A percentile compares a stretch with the other conserved stretches of the same genome.
These are phyloP conservation scores for Erodium texanum DNA, from an alignment of 441 rosid species.

Conservation along the genomic window DNA sequence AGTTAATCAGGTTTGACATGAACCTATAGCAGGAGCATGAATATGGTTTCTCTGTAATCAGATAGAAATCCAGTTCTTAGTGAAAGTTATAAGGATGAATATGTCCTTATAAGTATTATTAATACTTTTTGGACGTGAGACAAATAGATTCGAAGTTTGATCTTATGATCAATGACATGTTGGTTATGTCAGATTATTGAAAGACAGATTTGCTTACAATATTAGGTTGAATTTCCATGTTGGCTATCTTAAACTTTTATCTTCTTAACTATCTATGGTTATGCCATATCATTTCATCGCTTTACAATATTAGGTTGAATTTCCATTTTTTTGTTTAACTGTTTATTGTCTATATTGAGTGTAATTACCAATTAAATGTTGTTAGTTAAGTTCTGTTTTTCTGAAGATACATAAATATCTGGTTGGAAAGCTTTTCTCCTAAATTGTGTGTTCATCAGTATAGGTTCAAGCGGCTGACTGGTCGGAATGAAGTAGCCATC, in stretches of 20 bases:
- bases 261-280: not conserved
- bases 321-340: not conserved
- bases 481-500: constrained; percentile 67
- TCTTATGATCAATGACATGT: not conserved
- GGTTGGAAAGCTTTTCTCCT: too few relatives aligned
- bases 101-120: not conserved
- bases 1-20: not conserved
- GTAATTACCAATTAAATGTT: too few relatives aligned
- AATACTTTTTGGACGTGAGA: not conserved
- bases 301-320: not conserved
- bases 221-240: too few relatives aligned
- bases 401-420: too few relatives aligned
- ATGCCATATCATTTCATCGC: not conserved
- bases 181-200: not conserved
- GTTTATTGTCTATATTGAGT: too few relatives aligned
- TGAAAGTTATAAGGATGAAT: too few relatives aligned
- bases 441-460: constrained; percentile 21
- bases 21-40: not conserved
- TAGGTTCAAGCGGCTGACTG: constrained; percentile 84
- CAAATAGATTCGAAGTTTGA: not conserved
- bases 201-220: not conserved
- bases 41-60: not conserved
- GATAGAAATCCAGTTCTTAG: not conserved
- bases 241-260: not conserved
- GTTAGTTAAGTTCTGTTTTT: too few relatives aligned